Evolutionary conservation across 192 early-diverging fungal genomes (phyloP).

Genomic region (Mortierella alpina): DNA sequence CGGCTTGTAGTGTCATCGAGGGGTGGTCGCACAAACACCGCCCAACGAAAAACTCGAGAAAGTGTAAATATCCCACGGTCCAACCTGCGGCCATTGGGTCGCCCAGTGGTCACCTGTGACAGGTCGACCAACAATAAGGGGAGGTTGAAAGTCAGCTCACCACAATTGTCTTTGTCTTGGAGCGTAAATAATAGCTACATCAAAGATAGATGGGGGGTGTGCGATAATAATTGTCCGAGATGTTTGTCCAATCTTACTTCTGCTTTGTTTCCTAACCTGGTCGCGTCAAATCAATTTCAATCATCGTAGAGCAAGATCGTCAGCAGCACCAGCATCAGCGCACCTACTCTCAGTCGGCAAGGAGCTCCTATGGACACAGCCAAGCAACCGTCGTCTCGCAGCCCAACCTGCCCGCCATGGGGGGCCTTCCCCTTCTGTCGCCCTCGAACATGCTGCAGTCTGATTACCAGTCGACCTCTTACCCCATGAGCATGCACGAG

Average conservation of each 20-base stretch:
- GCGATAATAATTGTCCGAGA: constrained; percentile 1
- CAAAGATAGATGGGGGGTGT: too few species aligned
- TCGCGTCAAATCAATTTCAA: neutral
- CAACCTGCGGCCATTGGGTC: constrained; percentile 6
- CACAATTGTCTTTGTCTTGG: too few species aligned
- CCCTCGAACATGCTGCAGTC: constrained; percentile 39
- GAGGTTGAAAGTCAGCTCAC: too few species aligned
- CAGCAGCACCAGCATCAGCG: constrained; percentile 32
- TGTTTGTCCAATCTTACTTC: neutral
- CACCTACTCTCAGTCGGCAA: constrained; percentile 18
- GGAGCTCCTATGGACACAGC: constrained; percentile 10
- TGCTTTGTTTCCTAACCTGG: neutral
- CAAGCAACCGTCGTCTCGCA: constrained; percentile 36
- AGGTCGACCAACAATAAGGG: too few species aligned
- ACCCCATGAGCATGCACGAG: constrained; percentile 33
- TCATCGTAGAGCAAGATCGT: constrained; percentile 27
- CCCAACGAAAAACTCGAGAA: too few species aligned
- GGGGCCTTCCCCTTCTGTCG: constrained; percentile 42
- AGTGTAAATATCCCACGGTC: constrained; percentile 12
- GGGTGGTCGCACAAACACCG: too few species aligned
- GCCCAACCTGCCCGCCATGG: constrained; percentile 9
- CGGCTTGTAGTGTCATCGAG: too few species aligned
- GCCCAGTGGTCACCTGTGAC: too few species aligned
- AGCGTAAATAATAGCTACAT: too few species aligned
- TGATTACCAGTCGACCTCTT: constrained; percentile 36